Conservation (phyloP, 1,284 basidiomycete species). For the Leucoagaricus sp. region DNA sequence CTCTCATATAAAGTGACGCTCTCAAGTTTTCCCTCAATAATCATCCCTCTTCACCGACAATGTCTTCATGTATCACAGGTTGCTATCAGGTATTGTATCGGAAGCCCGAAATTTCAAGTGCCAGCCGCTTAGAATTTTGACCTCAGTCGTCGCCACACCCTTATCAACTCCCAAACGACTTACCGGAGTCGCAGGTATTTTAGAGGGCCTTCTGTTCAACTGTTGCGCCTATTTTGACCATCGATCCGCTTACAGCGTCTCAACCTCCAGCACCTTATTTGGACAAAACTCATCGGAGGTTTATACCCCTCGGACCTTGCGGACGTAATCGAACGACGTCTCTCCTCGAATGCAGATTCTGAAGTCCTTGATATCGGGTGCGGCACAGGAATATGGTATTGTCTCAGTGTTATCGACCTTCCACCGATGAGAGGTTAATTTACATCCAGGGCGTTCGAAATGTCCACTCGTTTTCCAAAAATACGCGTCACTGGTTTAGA, state of each 20-base stretch:
- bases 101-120: too few relatives aligned
- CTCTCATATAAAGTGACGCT: too few relatives aligned
- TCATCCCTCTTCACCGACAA: too few relatives aligned
- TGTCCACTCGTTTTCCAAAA: background rate
- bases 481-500: background rate
- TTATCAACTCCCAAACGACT: background rate
- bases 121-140: background rate
- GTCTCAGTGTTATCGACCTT: background rate
- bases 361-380: background rate
- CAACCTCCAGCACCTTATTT: constrained; percentile 2
- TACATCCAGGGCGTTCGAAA: background rate
- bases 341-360: background rate
- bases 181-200: background rate
- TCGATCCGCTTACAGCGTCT: background rate
- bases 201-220: background rate
- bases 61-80: too few relatives aligned
- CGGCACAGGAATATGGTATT: constrained; percentile 4
- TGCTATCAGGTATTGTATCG: too few relatives aligned
- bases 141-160: background rate
- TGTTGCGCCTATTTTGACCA: background rate
- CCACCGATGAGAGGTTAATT: background rate
- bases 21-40: too few relatives aligned
- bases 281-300: background rate
- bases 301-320: background rate
- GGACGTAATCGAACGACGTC: background rate